phyloP scores from a whole-genome alignment of 106 monocot genomes.

The Dioscorea dumetorum region DNA sequence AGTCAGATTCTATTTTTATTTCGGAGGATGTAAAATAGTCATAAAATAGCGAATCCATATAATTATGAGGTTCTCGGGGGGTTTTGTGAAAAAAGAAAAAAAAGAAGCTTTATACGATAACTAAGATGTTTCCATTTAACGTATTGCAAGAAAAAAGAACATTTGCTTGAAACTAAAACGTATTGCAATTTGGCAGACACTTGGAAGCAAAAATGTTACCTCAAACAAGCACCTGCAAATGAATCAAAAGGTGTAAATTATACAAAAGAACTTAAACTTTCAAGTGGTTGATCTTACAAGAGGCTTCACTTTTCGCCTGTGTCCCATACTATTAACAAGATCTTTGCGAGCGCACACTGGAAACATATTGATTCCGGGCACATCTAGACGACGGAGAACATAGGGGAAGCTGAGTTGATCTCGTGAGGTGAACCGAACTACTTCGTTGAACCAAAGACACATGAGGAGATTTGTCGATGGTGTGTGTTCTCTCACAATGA shows the following conservation, averaged over 20 bases:
- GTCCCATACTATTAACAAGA: constrained; percentile 87
- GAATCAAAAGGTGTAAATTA: neutral
- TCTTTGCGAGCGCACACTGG: constrained; percentile 84
- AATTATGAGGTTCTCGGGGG: too few species aligned
- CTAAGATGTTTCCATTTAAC: too few species aligned
- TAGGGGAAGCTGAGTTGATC: constrained; percentile 95
- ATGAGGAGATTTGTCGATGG: constrained; percentile 36
- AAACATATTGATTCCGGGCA: constrained; percentile 61
- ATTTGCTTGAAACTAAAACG: too few species aligned
- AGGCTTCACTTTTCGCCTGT: constrained; percentile 72
- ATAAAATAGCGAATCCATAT: too few species aligned
- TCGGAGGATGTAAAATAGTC: too few species aligned
- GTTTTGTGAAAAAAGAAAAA: too few species aligned
- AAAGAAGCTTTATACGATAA: too few species aligned
- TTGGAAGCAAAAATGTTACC: neutral
- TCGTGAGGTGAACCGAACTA: constrained; percentile 86
- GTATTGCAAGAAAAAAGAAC: too few species aligned
- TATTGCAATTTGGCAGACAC: too few species aligned
- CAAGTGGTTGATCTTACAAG: constrained; percentile 30
- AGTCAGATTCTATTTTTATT: too few species aligned
- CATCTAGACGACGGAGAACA: constrained; percentile 49
- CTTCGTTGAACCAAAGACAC: constrained; percentile 83
- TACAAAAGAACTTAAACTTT: neutral
- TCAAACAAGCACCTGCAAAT: neutral
- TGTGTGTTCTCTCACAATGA: constrained; percentile 85